These are phyloP conservation scores for Cynara cardunculus DNA, from an alignment of 129 eudicot genomes.

Conservation along the genomic window DNA sequence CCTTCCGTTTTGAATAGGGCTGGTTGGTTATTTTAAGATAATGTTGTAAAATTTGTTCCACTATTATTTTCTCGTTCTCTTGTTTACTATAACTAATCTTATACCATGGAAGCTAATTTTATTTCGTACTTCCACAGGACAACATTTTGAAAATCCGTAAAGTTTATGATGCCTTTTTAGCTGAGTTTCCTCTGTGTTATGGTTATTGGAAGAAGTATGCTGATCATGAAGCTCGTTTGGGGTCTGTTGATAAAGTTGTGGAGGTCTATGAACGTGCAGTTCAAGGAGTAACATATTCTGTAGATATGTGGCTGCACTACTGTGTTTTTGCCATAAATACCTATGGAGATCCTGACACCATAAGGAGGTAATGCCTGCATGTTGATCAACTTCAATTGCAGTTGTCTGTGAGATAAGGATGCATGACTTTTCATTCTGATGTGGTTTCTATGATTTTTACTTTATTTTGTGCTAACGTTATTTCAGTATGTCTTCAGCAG, in stretches of 20 bases:
- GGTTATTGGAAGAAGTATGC: constrained; percentile 99
- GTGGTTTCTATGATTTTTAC: constrained; percentile 28
- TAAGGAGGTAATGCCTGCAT: constrained; percentile 71
- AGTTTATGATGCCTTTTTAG: constrained; percentile 86
- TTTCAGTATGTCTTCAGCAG: constrained; percentile 52
- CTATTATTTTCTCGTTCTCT: neutral
- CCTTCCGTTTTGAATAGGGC: neutral
- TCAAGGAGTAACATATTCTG: constrained; percentile 97
- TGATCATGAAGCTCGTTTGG: constrained; percentile 90
- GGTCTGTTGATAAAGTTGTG: constrained; percentile 81
- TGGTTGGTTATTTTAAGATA: neutral
- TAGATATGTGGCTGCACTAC: constrained; percentile 99
- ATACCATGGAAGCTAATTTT: neutral
- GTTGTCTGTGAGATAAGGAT: constrained; percentile 15
- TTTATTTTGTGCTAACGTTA: constrained; percentile 25
- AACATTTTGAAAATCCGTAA: constrained; percentile 65
- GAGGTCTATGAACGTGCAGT: constrained; percentile 96
- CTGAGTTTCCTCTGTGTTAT: constrained; percentile 93
- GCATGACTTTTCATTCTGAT: constrained; percentile 22
- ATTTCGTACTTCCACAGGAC: constrained; percentile 38
- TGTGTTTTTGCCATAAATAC: constrained; percentile 81
- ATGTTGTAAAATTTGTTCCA: neutral
- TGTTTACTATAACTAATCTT: neutral
- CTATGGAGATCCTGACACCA: constrained; percentile 81
- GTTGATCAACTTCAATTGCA: constrained; percentile 6